Base-by-base conservation (phyloP, 2,329 filamentous ascomycete genomes). In the Trichoderma lentiforme region DNA sequence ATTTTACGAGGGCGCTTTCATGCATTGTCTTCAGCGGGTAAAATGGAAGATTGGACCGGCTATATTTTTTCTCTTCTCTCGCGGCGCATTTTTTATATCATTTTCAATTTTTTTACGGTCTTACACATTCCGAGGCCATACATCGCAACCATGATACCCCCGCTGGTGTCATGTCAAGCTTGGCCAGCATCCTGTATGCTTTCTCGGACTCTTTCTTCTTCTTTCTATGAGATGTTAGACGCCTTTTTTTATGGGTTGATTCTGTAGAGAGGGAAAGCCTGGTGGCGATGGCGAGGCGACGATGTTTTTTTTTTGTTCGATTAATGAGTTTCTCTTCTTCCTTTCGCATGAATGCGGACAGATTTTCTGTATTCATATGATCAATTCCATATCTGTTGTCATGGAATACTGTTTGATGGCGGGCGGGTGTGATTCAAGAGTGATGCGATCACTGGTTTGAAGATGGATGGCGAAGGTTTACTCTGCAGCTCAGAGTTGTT, bases 1-100 rank as follows among this genome's bases (percentile, higher is more conserved):
- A 61, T 72, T 75, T 79, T 73, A 82, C 73, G 79, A 81, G 70
- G 76, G 76, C 75, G 66, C 80, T 76, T 76, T 81, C 74, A 79
- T 82, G 81, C 81, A 83, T 83, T 79, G 75, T 76, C 74, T 76
- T 79, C 74, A 81, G 80, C 79, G 80, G 79, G 77, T 76, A 80
- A 79, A 80, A 79, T 51, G 74, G 74, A 75, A 72, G 68, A 73
- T 68, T 73, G 67, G 71, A 66, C 43, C 65, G 66, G 68, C 60
- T 60, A 36, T 30, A 60, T 47, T 60, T 58, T 57, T 69, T 61
- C 39, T 69, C 57, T 69, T 68, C 53, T 73, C 63, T 24, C 63
- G 65, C 39, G 73, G 69, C 71, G 62, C 65, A 69, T 39, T 39
- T 39, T 69, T 73, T 75, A 64, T 73, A 36, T 72, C 73, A 61